These are phyloP conservation scores for Mycena amicta DNA, from an alignment of 768 basidiomycete species.

Conservation along the genomic window DNA sequence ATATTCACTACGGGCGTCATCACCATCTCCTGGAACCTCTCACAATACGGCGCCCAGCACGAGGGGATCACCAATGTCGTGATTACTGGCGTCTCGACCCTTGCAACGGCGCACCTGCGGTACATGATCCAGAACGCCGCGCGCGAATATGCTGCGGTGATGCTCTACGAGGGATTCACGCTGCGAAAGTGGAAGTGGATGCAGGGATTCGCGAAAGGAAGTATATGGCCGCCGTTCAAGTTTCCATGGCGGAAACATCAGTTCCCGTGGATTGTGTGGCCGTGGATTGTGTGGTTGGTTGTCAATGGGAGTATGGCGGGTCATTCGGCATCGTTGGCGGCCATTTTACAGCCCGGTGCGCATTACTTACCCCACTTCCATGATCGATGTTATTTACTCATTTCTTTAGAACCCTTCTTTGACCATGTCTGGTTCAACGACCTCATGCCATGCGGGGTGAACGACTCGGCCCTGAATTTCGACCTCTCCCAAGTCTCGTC, in stretches of 20 bases:
- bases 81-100: constrained; percentile 3
- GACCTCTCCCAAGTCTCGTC: not conserved
- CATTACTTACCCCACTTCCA: not conserved
- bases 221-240: no score
- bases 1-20: constrained; percentile 1
- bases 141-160: not conserved
- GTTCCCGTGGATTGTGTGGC: no score
- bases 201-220: no score
- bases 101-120: constrained; percentile 8
- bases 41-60: constrained; percentile 6
- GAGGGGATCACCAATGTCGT: constrained; percentile 2
- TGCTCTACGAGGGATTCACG: not conserved
- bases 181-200: constrained; percentile 1
- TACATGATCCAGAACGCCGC: not conserved
- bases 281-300: no score
- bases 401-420: constrained; percentile 1
- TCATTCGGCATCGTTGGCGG: constrained; percentile 10
- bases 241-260: no score
- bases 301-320: constrained; percentile 7
- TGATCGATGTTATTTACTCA: not conserved
- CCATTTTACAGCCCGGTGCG: constrained; percentile 11
- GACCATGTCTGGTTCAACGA: not conserved
- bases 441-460: not conserved
- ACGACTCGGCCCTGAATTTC: not conserved
- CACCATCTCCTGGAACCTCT: not conserved